Conservation (phyloP, 352 stramenopile genomes). For the Phytophthora pluvialis region DNA sequence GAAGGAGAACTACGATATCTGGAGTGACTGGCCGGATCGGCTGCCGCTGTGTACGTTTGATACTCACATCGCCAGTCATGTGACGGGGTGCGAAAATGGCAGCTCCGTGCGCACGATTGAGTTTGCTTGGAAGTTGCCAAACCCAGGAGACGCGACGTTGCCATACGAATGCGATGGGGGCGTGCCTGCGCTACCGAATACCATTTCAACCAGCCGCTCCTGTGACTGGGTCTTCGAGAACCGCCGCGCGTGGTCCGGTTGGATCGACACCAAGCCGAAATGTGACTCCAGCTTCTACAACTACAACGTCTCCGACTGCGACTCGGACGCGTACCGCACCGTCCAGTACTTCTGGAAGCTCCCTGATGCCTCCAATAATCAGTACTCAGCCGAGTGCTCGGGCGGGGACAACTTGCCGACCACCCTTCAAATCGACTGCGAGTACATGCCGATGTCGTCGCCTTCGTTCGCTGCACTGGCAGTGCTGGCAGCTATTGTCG, state of each 20-base stretch:
- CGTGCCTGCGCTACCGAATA: slow-evolving; percentile 24
- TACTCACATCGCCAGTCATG: slow-evolving; percentile 30
- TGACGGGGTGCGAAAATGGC: slow-evolving; percentile 35
- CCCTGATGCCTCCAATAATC: slow-evolving; percentile 14
- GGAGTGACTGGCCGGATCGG: slow-evolving; percentile 51
- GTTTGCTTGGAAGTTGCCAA: slow-evolving; percentile 48
- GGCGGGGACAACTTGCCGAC: slow-evolving; percentile 25
- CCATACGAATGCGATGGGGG: slow-evolving; percentile 58
- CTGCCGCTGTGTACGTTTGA: slow-evolving; percentile 44
- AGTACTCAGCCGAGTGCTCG: slow-evolving; percentile 39
- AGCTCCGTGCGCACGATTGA: slow-evolving; percentile 23
- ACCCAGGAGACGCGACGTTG: slow-evolving; percentile 39
- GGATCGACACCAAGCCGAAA: slow-evolving; percentile 36
- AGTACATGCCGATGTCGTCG: slow-evolving; percentile 42
- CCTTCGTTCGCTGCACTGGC: slow-evolving; percentile 21
- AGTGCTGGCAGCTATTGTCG: slow-evolving; percentile 28
- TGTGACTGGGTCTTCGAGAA: slow-evolving; percentile 52
- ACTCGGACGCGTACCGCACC: slow-evolving; percentile 26
- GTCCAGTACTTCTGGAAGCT: slow-evolving; percentile 53
- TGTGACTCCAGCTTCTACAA: slow-evolving; percentile 56
- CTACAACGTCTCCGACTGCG: slow-evolving; percentile 46
- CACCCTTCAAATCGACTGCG: slow-evolving; percentile 41
- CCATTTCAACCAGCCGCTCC: slow-evolving; percentile 46
- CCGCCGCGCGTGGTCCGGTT: slow-evolving; percentile 33
- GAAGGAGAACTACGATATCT: slow-evolving; percentile 52